Base-by-base conservation (phyloP, 2,329 filamentous ascomycete species). In the Amphichorda felina region DNA sequence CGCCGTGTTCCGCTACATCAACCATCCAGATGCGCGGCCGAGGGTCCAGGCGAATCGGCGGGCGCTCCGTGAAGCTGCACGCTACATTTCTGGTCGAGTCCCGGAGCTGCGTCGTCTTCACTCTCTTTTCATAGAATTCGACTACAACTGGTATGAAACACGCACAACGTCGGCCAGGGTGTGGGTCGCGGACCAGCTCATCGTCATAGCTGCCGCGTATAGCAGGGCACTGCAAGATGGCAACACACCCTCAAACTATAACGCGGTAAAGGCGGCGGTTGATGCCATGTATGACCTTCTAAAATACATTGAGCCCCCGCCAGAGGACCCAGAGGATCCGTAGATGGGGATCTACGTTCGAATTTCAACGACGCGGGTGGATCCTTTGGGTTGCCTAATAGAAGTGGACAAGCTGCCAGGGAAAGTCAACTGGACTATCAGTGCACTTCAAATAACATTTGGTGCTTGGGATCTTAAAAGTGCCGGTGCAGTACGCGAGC, bases 1-100 rank as follows among this genome's bases (percentile, higher is more conserved):
- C 17, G 18, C 32, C 22, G 32, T 34, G n/a, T 34, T 34, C 22
- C 32, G 32, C 10, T 34, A 34, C 32, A 34, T 34, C 32, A 34
- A 34, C 22, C 32, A 34, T 34, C 32, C 32, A 11, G 19, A 34
- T 16, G 18, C 32, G 10, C 22, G 18, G 18, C 32, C 32, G n/a
- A 34, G 18, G 14, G 16, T 34, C 18, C 32, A 34, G 22, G 18
- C 18, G 16, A 34, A 34, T 16, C 16, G 32, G 14, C 32, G 22
- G 32, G 17, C 17, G 7, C 32, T 34, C 22, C 32, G n/a, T 8
- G 32, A 34, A 21, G 22, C 19, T 17, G 14, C 17, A 13, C 19
- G 22, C n/a, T 11, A 22, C 16, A 34, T 34, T 25, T 21, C 16
- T 13, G n/a, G n/a, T 10, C n/a, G 16, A 16, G 18, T 34, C 14